Conservation (phyloP, 208 protist species). For the Acanthamoeba triangularis region DNA sequence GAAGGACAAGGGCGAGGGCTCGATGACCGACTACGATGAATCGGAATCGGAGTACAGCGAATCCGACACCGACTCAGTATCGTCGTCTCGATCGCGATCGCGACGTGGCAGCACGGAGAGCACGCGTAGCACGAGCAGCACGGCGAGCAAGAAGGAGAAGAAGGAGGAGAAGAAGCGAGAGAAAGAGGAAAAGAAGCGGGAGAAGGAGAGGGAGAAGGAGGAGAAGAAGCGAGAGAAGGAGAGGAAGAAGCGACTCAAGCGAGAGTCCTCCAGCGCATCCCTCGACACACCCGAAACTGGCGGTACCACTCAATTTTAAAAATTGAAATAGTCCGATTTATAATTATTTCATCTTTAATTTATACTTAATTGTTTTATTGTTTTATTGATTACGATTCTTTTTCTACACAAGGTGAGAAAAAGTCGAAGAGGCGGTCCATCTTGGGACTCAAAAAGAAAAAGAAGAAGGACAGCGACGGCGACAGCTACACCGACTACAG, state of each 20-base stretch:
- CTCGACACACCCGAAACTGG: neutral
- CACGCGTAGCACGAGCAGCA: neutral
- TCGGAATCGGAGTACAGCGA: slow-evolving; percentile 23
- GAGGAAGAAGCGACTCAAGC: slow-evolving; percentile 19
- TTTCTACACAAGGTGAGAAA: neutral
- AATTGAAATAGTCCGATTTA: neutral
- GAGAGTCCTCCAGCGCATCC: neutral
- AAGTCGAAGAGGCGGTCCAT: neutral
- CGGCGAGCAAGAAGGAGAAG: slow-evolving; percentile 13
- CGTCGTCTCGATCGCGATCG: neutral
- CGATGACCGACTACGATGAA: slow-evolving; percentile 31
- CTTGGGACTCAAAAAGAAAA: neutral
- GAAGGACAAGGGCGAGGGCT: slow-evolving; percentile 34
- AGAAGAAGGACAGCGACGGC: slow-evolving; percentile 22
- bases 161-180: slow-evolving; percentile 19
- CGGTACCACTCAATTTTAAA: neutral
- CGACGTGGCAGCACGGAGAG: neutral
- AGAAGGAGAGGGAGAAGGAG: slow-evolving; percentile 13
- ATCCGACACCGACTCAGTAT: neutral
- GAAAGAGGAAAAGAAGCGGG: slow-evolving; percentile 6
- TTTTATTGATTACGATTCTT: neutral
- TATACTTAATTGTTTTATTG: too few relatives aligned
- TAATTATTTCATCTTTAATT: neutral
- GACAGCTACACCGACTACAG: slow-evolving; percentile 40
- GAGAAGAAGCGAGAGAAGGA: slow-evolving; percentile 6